phyloP scores from a whole-genome alignment of 345 rosid genomes.

The Populus nigra region DNA sequence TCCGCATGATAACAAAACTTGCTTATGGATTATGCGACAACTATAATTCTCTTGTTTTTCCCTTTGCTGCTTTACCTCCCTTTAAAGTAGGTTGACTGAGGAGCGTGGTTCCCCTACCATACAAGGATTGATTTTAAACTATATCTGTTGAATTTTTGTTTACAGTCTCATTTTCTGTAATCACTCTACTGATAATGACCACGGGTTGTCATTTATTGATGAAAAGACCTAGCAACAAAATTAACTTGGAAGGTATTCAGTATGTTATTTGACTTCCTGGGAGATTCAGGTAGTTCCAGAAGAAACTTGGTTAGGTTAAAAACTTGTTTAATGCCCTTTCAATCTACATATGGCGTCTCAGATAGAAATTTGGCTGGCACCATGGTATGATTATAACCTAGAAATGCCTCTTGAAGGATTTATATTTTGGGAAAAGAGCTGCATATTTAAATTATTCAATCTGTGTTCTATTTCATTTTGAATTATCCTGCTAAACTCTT shows the following conservation, averaged over 20 bases:
- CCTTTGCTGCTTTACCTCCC: neutral
- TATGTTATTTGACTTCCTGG: neutral
- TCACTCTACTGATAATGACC: neutral
- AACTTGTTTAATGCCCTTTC: neutral
- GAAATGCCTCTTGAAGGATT: neutral
- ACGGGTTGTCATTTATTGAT: neutral
- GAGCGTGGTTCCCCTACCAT: neutral
- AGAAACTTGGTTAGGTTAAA: neutral
- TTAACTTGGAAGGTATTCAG: neutral
- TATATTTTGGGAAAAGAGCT: neutral
- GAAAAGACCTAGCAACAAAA: neutral
- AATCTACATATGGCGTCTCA: neutral
- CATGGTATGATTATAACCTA: constrained; percentile 2
- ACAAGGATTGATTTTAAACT: neutral
- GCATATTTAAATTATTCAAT: neutral
- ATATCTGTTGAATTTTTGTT: neutral
- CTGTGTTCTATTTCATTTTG: constrained; percentile 1
- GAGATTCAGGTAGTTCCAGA: neutral
- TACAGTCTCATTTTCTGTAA: neutral
- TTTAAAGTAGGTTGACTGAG: neutral
- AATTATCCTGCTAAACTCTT: neutral
- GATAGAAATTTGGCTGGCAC: neutral
- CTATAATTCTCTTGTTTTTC: neutral
- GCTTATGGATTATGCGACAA: neutral
- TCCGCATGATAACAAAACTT: neutral